Evolutionary conservation across 2,329 filamentous ascomycete species (phyloP), one percentile per base, ranked within the genome.

Genomic region (Talaromyces amestolkiae): DNA sequence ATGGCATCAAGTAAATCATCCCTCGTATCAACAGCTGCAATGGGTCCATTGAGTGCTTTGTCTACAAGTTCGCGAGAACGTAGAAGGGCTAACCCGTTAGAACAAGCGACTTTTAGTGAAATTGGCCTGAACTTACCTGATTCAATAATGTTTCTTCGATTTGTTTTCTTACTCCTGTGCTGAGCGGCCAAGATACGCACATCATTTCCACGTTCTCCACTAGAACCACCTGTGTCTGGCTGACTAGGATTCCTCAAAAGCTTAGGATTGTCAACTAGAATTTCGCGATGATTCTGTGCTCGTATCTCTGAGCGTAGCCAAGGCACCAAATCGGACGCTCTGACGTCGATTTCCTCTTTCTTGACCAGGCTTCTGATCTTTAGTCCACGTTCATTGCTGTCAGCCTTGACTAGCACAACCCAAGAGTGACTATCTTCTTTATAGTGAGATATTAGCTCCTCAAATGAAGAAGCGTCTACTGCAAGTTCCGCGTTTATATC

Each of bases 401-500:
- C 72, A 78, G 88, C 78, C 75, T 97, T 96, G 72, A 97, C 89
- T 68, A 96, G 90, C 43, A 97, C 87, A 66, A 97, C 87, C 92
- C 93, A 98, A 31, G 86, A 90, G 76, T 96, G 91, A 33, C 93
- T 90, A 15, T 90, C 85, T 72, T 96, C 90, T 72, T 89, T 89
- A 33, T 88, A 86, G 15, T 92, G 82, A 11, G 72, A 71, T 47
- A 79, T 70, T 35, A 97, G 82, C 68, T 95, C 91, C 81, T 97
- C 92, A 0, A 91, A 85, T 0, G 90, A 92, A 19, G 89, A 86
- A 0, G 91, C 86, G 73, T 96, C 91, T 33, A 88, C 86, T 6
- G 93, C 92, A 35, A 99, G 83, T 79, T 99, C 95, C 5, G 94
- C 92, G 67, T 89, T 94, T 74, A 98, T 91, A 65, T 91, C 90